phyloP scores from a whole-genome alignment of 306 rosid species.

The Acmispon strigosus region DNA sequence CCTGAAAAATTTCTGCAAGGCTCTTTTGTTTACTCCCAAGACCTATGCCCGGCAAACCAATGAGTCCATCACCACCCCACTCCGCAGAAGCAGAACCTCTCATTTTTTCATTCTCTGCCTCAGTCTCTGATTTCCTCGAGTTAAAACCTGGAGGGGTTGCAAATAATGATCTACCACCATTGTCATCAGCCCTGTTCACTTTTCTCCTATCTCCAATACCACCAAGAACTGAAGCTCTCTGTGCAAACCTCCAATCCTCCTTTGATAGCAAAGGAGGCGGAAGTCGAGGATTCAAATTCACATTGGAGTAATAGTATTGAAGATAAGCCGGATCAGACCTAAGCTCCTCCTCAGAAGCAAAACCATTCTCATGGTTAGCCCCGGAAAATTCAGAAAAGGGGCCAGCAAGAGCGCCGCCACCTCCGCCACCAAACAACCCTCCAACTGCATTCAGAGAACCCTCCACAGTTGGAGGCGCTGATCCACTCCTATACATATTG shows the following conservation, averaged over 20 bases:
- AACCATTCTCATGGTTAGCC: slow-evolving; percentile 52
- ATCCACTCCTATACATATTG: slow-evolving; percentile 14
- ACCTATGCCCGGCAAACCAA: slow-evolving; percentile 71
- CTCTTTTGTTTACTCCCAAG: slow-evolving; percentile 77
- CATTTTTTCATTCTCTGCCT: slow-evolving; percentile 40
- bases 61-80: slow-evolving; percentile 78
- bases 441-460: slow-evolving; percentile 82
- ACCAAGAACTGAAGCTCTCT: slow-evolving; percentile 58
- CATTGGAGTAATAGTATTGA: slow-evolving; percentile 70
- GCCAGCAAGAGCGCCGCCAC: not conserved
- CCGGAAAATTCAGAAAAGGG: slow-evolving; percentile 41
- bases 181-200: slow-evolving; percentile 42
- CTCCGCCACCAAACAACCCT: slow-evolving; percentile 44
- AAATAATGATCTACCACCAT: slow-evolving; percentile 44
- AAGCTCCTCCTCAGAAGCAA: slow-evolving; percentile 73
- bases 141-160: slow-evolving; percentile 70
- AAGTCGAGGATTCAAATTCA: slow-evolving; percentile 77
- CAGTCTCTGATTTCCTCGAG: slow-evolving; percentile 42
- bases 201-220: slow-evolving; percentile 86
- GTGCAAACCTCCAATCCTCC: slow-evolving; percentile 55
- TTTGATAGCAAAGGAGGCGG: slow-evolving; percentile 83
- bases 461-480: slow-evolving; percentile 90
- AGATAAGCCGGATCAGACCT: slow-evolving; percentile 93
- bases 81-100: slow-evolving; percentile 40
- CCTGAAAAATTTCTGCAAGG: slow-evolving; percentile 93